These are phyloP conservation scores for Fusarium phyllophilum DNA, from an alignment of 2,329 filamentous ascomycete species.

Conservation along the genomic window DNA sequence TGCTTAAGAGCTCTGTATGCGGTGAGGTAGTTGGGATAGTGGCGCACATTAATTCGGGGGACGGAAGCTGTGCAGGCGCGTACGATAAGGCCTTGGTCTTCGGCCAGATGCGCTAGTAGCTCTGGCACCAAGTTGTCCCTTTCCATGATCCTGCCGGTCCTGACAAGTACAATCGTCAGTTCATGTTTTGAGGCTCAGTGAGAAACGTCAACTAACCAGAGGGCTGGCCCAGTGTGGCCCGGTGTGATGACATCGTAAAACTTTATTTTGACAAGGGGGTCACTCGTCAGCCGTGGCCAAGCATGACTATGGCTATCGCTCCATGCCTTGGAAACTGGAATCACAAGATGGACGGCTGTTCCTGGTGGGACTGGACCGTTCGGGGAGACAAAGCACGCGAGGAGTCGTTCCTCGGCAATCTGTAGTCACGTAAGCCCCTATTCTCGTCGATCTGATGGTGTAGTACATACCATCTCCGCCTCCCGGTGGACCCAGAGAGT, in stretches of 20 bases:
- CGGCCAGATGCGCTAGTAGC: not conserved
- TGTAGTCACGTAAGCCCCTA: not conserved
- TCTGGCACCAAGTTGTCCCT: fast-evolving
- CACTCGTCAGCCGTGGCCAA: not conserved
- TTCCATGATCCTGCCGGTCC: not conserved
- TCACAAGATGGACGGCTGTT: too few species aligned
- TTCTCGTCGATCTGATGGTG: too few species aligned
- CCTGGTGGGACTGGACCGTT: too few species aligned
- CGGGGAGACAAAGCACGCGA: not conserved
- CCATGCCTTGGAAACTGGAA: not conserved
- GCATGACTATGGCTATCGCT: not conserved
- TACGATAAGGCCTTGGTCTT: not conserved
- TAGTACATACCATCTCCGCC: not conserved
- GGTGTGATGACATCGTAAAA: not conserved
- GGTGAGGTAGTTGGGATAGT: not conserved
- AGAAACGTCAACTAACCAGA: not conserved
- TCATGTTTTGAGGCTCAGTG: not conserved
- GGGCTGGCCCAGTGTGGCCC: not conserved
- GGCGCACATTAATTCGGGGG: too few species aligned
- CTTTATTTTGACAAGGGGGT: not conserved
- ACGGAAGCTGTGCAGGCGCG: too few species aligned
- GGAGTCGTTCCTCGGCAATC: not conserved
- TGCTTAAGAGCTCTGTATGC: not conserved
- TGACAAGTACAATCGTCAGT: not conserved
- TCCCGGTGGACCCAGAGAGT: constrained; percentile 10